Percentiles rank a stretch among this genome's conserved stretches.
Conservation (phyloP, 352 stramenopile species). For the Globisporangium parvum region DNA sequence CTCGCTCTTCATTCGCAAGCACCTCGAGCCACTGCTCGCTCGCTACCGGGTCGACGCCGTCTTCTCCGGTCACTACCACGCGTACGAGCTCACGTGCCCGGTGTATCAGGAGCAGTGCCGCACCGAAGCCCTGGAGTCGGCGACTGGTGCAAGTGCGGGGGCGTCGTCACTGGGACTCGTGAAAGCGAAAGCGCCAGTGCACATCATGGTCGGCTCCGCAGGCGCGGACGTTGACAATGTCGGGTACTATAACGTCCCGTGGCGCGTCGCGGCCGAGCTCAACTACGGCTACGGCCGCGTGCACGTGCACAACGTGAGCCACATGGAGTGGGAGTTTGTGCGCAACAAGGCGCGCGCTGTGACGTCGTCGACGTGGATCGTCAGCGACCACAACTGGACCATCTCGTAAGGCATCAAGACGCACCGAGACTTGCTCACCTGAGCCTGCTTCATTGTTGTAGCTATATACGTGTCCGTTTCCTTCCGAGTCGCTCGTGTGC, state of each 20-base stretch:
- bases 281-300: slow-evolving; percentile 34
- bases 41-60: slow-evolving; percentile 15
- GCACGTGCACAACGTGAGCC: slow-evolving; percentile 31
- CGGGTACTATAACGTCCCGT: slow-evolving; percentile 16
- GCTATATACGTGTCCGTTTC: too few relatives aligned
- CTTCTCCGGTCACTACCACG: slow-evolving; percentile 25
- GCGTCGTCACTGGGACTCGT: slow-evolving; percentile 16
- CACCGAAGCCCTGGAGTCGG: slow-evolving; percentile 1
- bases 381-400: slow-evolving; percentile 30
- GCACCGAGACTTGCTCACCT: too few relatives aligned
- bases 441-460: too few relatives aligned
- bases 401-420: too few relatives aligned
- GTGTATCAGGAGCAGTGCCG: slow-evolving; percentile 19
- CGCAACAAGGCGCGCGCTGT: slow-evolving; percentile 20
- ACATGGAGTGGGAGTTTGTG: slow-evolving; percentile 35
- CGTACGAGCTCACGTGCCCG: slow-evolving; percentile 26
- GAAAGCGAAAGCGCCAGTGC: slow-evolving; percentile 9
- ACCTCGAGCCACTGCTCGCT: slow-evolving; percentile 34
- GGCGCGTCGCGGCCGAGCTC: slow-evolving; percentile 20
- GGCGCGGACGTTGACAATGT: slow-evolving; percentile 34
- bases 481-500: too few relatives aligned
- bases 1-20: slow-evolving; percentile 30
- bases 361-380: slow-evolving; percentile 24
- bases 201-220: slow-evolving; percentile 42
- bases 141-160: background rate